Evolutionary conservation across 73 alveolate species (phyloP), one percentile per base, ranked within the genome.

Genomic region (Paramecium tetraurelia): DNA sequence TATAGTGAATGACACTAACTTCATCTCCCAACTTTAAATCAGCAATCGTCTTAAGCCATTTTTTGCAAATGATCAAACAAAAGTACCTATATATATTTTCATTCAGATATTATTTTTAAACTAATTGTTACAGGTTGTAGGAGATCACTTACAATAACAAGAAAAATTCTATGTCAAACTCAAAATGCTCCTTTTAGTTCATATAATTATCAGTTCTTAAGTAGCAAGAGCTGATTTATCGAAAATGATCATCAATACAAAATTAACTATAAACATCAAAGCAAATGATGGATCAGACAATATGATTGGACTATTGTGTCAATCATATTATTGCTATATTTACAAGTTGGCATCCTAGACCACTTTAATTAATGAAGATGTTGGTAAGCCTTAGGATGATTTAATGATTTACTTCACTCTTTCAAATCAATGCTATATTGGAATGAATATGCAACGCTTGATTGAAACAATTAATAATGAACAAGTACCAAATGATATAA

Each of bases 351-450:
- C 89, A 40, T 18, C 89, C 5, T 21, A 76, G 8, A 76, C 89
- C 4, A 76, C 89, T 21, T 38, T 76, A 38, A 31, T 76, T 16
- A 40, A 36, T 76, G 89, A 76, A 29, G 89, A 76, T 16, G 10
- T 76, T 18, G 27, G 46, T 21, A 76, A 76, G 46, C 70, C 89
- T 20, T 21, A 76, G 9, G 89, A 76, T 41, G 70, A 43, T 41
- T 76, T 40, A 40, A 76, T 76, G 89, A 76, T 76, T 38, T 76
- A 76, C 18, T 76, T 76, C 89, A 36, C 89, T 76, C 48, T 76
- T n/a, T 36, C 89, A 11, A 76, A 76, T 76, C n/a, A 76, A 43
- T 76, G 89, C 70, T 76, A 76, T 41, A 40, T 43, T 38, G 89
- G 89, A 4, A 36, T 76, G 41, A 40, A 76, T 21, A 36, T 76